Evolutionary conservation across 2,329 filamentous ascomycete species (phyloP), one percentile per base, ranked within the genome.

Genomic region (Trichoderma sp.): DNA sequence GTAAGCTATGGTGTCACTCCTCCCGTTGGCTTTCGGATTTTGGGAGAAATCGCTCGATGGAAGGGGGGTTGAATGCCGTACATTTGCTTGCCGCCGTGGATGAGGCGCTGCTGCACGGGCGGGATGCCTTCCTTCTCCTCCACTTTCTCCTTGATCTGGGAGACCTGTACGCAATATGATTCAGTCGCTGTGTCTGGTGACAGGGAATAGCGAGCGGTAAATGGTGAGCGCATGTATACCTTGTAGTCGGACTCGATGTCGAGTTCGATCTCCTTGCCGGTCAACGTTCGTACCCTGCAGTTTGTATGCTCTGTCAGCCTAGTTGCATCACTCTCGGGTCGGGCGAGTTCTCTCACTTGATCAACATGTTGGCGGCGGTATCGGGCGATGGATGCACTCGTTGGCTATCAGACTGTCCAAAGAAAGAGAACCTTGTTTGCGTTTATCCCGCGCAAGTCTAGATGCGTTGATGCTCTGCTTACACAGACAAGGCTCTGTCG

Each of bases 71-170:
- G 57, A 30, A 32, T 15, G 14, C 30, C 30, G 74, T 84, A 98
- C 96, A 99, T 98, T 82, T 99, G 96, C 86, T 99, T 99, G 79
- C 96, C 96, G 69, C 95, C 94, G 80, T 92, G 98, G 79, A 99
- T 99, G 76, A 99, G 86, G 72, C 96, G 91, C 84, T 99, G 96
- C 84, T 99, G 96, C 21, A 96, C 94, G 1, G 96, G 96, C 57
- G 96, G 95, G 78, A 99, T 99, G 71, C 96, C 96, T 81, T 98
- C 96, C 85, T 98, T 98, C 86, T 99, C 96, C 83, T 99, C 96
- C 71, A 99, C 96, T 79, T 95, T 95, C 84, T 98, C 96, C 88
- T 99, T 99, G 87, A 99, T 98, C 82, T 95, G 91, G 53, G 92
- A 91, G 77, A 98, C 93, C 94, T 97, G 76, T 63, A 36, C 34